Conservation (phyloP, 495 filamentous ascomycete species). For the Xylaria bambusicola region DNA sequence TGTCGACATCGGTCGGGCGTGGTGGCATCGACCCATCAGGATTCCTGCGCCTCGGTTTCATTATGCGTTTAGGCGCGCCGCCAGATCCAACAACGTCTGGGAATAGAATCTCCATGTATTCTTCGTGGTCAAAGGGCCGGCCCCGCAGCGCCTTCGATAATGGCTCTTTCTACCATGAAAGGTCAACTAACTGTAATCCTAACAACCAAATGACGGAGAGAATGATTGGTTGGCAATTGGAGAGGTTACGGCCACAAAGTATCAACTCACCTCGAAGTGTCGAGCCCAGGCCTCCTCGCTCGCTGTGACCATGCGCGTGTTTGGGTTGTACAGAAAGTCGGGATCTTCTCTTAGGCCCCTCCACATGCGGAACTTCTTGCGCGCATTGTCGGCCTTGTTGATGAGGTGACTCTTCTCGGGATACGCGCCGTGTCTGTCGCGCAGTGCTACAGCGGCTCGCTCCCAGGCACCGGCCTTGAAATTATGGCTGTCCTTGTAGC, state of each 20-base stretch:
- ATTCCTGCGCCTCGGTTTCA: constrained; percentile 46
- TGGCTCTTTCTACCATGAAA: constrained; percentile 44
- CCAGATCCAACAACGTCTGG: constrained; percentile 53
- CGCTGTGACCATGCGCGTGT: constrained; percentile 45
- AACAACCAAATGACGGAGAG: neutral
- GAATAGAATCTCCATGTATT: constrained; percentile 53
- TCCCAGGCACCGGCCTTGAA: constrained; percentile 57
- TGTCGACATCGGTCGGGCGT: constrained; percentile 23
- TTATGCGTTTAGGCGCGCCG: constrained; percentile 52
- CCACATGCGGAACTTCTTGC: constrained; percentile 57
- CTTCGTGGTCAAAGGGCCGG: constrained; percentile 53
- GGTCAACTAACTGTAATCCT: constrained; percentile 11
- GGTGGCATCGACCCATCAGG: constrained; percentile 33
- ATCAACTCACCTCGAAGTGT: constrained; percentile 45
- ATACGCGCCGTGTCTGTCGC: constrained; percentile 48
- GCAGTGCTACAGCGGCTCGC: constrained; percentile 46
- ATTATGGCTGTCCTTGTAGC: constrained; percentile 51
- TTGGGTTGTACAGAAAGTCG: constrained; percentile 49
- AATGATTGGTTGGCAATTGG: too few relatives aligned
- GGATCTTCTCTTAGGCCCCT: constrained; percentile 52
- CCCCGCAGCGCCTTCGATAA: constrained; percentile 49
- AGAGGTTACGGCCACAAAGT: too few relatives aligned
- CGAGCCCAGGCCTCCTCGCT: constrained; percentile 51
- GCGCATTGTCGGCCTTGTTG: constrained; percentile 57
- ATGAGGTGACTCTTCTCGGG: constrained; percentile 54